These are phyloP conservation scores for Russula sp. DNA, from an alignment of 768 basidiomycete genomes.

Conservation along the genomic window DNA sequence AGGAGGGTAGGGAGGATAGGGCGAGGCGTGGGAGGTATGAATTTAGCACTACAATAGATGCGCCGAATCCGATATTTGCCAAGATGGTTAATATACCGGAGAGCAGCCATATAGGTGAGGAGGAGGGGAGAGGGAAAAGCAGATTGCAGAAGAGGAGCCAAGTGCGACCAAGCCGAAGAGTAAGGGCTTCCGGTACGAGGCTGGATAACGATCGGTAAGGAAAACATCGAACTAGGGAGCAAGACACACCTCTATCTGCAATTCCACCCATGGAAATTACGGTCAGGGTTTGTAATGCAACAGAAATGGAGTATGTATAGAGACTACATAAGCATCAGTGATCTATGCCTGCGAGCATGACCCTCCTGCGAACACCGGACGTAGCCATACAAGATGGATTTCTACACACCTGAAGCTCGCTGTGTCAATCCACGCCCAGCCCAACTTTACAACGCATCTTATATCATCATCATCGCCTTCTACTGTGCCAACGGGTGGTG, in stretches of 20 bases:
- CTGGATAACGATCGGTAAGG: conserved; percentile 37
- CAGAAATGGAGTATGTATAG: conserved; percentile 84
- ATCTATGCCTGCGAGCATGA: not conserved
- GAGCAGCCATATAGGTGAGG: conserved; percentile 66
- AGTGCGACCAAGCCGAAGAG: conserved; percentile 70
- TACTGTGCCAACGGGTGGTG: conserved; percentile 23
- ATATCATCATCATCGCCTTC: conserved; percentile 39
- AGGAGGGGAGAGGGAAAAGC: conserved; percentile 73
- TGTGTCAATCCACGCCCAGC: conserved; percentile 84
- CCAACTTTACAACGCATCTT: conserved; percentile 78
- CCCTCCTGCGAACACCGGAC: not conserved
- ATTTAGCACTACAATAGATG: conserved; percentile 85
- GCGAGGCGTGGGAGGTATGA: conserved; percentile 80
- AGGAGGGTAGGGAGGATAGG: conserved; percentile 34
- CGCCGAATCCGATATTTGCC: conserved; percentile 86
- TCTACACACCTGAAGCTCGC: conserved; percentile 81
- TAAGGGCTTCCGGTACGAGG: conserved; percentile 69
- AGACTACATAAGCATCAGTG: conserved; percentile 48
- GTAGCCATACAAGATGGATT: not conserved
- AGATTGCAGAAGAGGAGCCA: conserved; percentile 64
- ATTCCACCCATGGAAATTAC: conserved; percentile 93
- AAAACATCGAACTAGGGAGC: not conserved
- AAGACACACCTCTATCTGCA: conserved; percentile 77
- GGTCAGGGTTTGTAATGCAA: conserved; percentile 85
- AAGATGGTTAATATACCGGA: conserved; percentile 66